These are phyloP conservation scores for Xanthoceras sorbifolium DNA, from an alignment of 345 rosid species.

Conservation along the genomic window DNA sequence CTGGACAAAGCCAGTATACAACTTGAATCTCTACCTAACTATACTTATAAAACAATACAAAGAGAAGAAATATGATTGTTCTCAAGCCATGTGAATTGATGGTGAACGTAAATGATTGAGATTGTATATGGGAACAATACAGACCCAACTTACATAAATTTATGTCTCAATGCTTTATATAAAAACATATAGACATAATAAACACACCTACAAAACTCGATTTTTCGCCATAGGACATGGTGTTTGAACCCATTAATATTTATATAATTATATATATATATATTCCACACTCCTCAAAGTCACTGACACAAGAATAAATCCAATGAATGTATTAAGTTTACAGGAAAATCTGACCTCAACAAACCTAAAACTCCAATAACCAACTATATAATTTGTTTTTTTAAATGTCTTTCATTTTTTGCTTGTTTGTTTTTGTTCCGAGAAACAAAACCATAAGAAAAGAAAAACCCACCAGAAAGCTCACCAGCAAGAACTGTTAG, in stretches of 20 bases:
- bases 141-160: slow-evolving; percentile 14
- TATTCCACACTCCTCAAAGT: slow-evolving; percentile 37
- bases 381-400: slow-evolving; percentile 35
- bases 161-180: slow-evolving; percentile 18
- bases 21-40: slow-evolving; percentile 11
- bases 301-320: slow-evolving; percentile 60
- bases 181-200: slow-evolving; percentile 10
- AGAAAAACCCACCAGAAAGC: slow-evolving; percentile 37
- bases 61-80: not conserved
- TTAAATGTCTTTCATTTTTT: slow-evolving; percentile 26
- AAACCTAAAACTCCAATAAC: slow-evolving; percentile 38
- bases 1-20: not conserved
- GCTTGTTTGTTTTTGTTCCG: slow-evolving; percentile 19
- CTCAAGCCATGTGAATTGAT: not conserved
- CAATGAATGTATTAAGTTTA: slow-evolving; percentile 56
- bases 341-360: slow-evolving; percentile 45
- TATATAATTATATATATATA: slow-evolving; percentile 20
- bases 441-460: slow-evolving; percentile 28
- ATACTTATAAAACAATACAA: not conserved
- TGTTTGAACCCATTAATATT: slow-evolving; percentile 21
- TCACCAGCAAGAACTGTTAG: slow-evolving; percentile 57
- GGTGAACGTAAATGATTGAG: slow-evolving; percentile 5
- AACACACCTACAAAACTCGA: slow-evolving; percentile 39
- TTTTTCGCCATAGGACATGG: slow-evolving; percentile 17
- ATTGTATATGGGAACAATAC: slow-evolving; percentile 10